Conservation (phyloP, 2,329 filamentous ascomycete species). For the Cladosporium sp. region DNA sequence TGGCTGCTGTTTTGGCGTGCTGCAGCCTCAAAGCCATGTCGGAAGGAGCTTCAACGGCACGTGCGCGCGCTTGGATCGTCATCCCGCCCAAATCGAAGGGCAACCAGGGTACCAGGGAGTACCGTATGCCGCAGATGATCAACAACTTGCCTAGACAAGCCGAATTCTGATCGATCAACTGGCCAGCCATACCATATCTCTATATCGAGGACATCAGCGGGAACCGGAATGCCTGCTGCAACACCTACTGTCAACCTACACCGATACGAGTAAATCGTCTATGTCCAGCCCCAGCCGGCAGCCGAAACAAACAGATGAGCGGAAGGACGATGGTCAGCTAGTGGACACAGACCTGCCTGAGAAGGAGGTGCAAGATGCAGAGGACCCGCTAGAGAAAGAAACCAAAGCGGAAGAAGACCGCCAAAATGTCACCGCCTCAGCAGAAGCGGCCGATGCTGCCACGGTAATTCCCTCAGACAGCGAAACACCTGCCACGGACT, state of each 20-base stretch:
- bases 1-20: too few species aligned
- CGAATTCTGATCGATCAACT: neutral
- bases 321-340: conserved; percentile 20
- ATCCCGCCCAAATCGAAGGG: conserved; percentile 5
- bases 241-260: neutral
- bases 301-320: conserved; percentile 15
- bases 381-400: neutral
- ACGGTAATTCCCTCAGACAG: neutral
- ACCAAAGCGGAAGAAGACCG: conserved; percentile 13
- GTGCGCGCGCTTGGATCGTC: conserved; percentile 9
- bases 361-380: neutral
- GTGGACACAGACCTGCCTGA: neutral
- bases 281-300: conserved; percentile 24
- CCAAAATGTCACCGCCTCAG: conserved; percentile 6
- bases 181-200: neutral
- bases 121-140: neutral
- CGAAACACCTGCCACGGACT: neutral
- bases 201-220: neutral
- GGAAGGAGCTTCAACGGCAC: neutral
- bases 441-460: conserved; percentile 14
- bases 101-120: neutral
- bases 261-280: conserved; percentile 16
- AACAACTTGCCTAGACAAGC: neutral
- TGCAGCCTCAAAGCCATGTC: neutral
- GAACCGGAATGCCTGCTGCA: conserved; percentile 5